Conservation (phyloP, 257 asterid species). For the Solanum tarijense region DNA sequence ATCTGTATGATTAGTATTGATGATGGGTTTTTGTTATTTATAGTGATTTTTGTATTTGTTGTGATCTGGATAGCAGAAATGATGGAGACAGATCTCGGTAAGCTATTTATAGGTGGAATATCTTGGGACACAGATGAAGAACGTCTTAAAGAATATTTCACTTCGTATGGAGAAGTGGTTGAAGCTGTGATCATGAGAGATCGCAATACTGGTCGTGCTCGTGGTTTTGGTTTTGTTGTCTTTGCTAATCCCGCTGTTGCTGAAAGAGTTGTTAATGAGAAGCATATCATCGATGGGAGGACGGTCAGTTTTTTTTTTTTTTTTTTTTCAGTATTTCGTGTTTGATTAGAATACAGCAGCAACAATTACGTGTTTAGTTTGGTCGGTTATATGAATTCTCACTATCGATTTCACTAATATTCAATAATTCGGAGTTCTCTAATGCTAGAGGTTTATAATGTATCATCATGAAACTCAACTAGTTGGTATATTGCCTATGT, state of each 20-base stretch:
- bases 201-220: conserved; percentile 72
- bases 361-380: not conserved
- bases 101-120: conserved; percentile 82
- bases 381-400: not conserved
- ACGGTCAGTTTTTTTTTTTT: conserved; percentile 23
- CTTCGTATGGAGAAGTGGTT: conserved; percentile 53
- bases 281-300: conserved; percentile 71
- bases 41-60: not conserved
- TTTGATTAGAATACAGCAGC: not conserved
- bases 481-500: not conserved
- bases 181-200: conserved; percentile 86
- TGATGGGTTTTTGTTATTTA: not conserved
- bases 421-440: not conserved
- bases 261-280: conserved; percentile 63
- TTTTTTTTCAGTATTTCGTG: not conserved
- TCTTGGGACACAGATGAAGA: conserved; percentile 94
- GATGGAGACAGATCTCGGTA: conserved; percentile 75
- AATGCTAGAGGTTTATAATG: not conserved
- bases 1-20: conserved; percentile 33
- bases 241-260: conserved; percentile 62
- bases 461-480: not conserved
- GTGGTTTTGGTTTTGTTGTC: conserved; percentile 80
- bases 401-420: not conserved
- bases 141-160: conserved; percentile 59
- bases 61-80: conserved; percentile 29